A percentile compares a stretch with the other conserved stretches of the same genome.
Evolutionary conservation across 1,284 basidiomycete genomes (phyloP).

Genomic region (Malassezia slooffiae): DNA sequence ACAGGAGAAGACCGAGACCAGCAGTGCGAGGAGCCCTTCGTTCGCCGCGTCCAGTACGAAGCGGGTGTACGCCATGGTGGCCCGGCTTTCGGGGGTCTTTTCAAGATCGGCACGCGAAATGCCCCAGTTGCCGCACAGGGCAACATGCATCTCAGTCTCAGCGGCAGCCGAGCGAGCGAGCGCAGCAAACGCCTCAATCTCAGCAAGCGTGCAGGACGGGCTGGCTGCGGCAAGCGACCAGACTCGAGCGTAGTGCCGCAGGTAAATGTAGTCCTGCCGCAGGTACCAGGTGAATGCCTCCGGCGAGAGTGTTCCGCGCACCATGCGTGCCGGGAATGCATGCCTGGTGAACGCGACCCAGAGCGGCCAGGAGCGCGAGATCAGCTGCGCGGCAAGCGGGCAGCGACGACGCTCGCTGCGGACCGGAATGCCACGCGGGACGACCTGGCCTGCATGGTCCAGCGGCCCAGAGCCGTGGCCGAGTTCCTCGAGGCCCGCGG

Average conservation of each 20-base stretch:
- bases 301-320: slow-evolving; percentile 58
- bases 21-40: slow-evolving; percentile 54
- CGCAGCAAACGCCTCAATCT: slow-evolving; percentile 58
- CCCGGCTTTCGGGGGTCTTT: slow-evolving; percentile 26
- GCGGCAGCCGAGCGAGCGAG: slow-evolving; percentile 47
- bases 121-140: slow-evolving; percentile 25
- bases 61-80: slow-evolving; percentile 39
- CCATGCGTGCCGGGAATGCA: slow-evolving; percentile 66
- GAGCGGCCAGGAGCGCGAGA: slow-evolving; percentile 24
- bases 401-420: background rate
- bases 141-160: slow-evolving; percentile 28
- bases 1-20: slow-evolving; percentile 74
- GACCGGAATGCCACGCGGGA: slow-evolving; percentile 41
- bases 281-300: slow-evolving; percentile 74
- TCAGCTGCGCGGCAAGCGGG: slow-evolving; percentile 6
- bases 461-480: slow-evolving; percentile 74
- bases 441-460: slow-evolving; percentile 67
- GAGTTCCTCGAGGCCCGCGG: slow-evolving; percentile 56
- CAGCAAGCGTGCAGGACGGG: slow-evolving; percentile 49
- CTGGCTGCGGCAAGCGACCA: slow-evolving; percentile 57
- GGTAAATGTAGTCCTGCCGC: slow-evolving; percentile 54
- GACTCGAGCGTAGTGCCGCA: slow-evolving; percentile 51
- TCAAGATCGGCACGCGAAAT: slow-evolving; percentile 22
- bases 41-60: slow-evolving; percentile 29
- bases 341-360: slow-evolving; percentile 54